Conservation (phyloP, 78 protist species). For the Emiliania huxleyi region DNA sequence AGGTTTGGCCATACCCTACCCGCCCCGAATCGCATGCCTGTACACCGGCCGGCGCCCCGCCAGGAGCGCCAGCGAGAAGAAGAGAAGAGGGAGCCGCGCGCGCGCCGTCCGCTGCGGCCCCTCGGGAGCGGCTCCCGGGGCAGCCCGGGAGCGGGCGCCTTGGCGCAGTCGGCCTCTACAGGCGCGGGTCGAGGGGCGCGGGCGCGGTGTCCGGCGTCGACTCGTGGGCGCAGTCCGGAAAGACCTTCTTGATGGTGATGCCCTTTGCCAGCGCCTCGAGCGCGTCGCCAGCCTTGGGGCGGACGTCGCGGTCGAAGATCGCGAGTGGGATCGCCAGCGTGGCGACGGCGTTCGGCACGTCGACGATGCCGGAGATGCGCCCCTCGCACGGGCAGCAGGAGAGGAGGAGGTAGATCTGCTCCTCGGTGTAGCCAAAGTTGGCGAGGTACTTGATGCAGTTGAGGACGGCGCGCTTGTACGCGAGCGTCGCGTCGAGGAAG, state of each 20-base stretch:
- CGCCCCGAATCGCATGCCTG: no score
- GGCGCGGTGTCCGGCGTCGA: background rate
- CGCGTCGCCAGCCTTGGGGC: conserved; percentile 8
- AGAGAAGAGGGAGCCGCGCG: no score
- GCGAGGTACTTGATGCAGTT: conserved; percentile 22
- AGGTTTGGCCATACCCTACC: no score
- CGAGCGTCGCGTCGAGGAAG: conserved; percentile 31
- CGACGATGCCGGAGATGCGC: conserved; percentile 15
- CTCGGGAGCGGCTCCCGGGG: no score
- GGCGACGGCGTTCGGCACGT: conserved; percentile 30
- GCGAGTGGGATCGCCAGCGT: conserved; percentile 14
- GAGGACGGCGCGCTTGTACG: conserved; percentile 35
- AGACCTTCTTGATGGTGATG: background rate
- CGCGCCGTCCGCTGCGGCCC: no score
- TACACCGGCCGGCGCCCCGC: no score
- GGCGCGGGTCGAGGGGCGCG: background rate
- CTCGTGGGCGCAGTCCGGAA: background rate
- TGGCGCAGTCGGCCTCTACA: no score
- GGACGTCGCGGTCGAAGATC: conserved; percentile 22
- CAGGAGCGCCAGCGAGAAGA: no score
- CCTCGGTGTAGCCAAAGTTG: conserved; percentile 19
- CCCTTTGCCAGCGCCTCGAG: background rate
- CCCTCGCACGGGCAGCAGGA: conserved; percentile 25
- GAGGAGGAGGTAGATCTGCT: conserved; percentile 29
- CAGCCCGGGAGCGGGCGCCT: no score